Conservation (phyloP, 164 flowering plant species). For the Sextonia rubra region DNA sequence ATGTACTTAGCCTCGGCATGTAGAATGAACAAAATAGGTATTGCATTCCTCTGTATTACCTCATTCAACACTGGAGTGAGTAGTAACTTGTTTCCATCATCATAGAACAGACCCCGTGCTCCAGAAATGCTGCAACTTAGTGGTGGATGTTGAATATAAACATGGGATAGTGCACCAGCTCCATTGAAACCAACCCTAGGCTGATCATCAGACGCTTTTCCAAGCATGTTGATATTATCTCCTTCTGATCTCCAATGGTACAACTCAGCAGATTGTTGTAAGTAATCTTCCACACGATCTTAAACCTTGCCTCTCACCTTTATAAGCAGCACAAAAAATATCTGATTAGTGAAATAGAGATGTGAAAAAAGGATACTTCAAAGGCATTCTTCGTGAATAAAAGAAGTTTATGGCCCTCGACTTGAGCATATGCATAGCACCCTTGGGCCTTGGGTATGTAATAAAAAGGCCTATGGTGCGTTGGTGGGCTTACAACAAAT, state of each 20-base stretch:
- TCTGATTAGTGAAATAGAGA: background rate
- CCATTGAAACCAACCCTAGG: slow-evolving; percentile 45
- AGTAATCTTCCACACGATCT: background rate
- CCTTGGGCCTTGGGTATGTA: background rate
- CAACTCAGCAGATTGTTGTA: slow-evolving; percentile 1
- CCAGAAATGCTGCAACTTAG: slow-evolving; percentile 58
- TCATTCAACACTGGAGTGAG: slow-evolving; percentile 56
- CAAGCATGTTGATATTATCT: slow-evolving; percentile 39
- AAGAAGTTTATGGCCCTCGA: background rate
- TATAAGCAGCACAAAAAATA: background rate
- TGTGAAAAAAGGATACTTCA: background rate
- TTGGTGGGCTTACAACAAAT: background rate
- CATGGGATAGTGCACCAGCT: slow-evolving; percentile 85
- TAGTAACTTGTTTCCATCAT: slow-evolving; percentile 78
- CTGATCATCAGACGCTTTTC: slow-evolving; percentile 54
- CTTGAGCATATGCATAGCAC: background rate
- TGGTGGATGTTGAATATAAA: slow-evolving; percentile 75
- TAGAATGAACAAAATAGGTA: background rate
- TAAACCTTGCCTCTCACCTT: slow-evolving; percentile 30
- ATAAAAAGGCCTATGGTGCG: background rate
- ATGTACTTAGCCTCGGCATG: background rate
- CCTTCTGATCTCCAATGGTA: background rate
- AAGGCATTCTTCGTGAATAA: background rate
- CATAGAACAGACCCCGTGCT: slow-evolving; percentile 65
- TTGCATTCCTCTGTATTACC: slow-evolving; percentile 37